Conservation (phyloP, 2,329 filamentous ascomycete species). For the Cercospora sesami region DNA sequence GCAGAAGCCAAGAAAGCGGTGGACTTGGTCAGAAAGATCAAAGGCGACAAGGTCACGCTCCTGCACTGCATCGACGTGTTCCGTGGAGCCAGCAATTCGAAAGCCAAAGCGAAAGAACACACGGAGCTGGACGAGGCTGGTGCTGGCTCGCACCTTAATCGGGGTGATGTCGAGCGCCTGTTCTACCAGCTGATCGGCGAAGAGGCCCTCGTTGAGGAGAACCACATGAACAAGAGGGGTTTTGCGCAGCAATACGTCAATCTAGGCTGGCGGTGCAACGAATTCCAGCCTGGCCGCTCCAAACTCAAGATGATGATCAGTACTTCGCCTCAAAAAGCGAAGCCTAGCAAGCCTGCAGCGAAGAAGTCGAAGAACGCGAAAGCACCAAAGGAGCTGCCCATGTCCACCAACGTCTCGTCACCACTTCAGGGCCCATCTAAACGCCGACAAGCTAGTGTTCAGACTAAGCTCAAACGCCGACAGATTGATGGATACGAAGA, state of each 20-base stretch:
- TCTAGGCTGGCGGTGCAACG: conserved; percentile 47
- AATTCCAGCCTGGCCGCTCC: conserved; percentile 49
- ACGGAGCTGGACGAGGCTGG: conserved; percentile 62
- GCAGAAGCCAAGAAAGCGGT: conserved; percentile 71
- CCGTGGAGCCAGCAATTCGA: conserved; percentile 65
- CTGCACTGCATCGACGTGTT: conserved; percentile 83
- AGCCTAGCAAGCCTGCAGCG: conserved; percentile 37
- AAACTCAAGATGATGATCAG: conserved; percentile 57
- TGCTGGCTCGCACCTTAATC: conserved; percentile 66
- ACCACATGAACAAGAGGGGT: conserved; percentile 46
- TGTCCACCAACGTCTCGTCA: conserved; percentile 68
- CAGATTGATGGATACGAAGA: conserved; percentile 40
- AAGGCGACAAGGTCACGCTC: conserved; percentile 65
- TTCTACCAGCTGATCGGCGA: conserved; percentile 74
- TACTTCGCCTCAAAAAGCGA: conserved; percentile 30
- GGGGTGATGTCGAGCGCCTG: conserved; percentile 78
- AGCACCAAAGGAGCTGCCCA: conserved; percentile 51
- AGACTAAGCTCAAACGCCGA: conserved; percentile 32
- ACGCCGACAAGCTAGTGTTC: conserved; percentile 35
- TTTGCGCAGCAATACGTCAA: conserved; percentile 74
- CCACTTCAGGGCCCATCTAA: conserved; percentile 55
- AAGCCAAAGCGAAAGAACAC: conserved; percentile 56
- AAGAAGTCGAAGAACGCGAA: conserved; percentile 40
- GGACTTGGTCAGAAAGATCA: conserved; percentile 61
- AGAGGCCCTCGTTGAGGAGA: conserved; percentile 68